Evolutionary conservation across 805 yeast genomes (phyloP), one percentile per base, ranked within the genome.

Genomic region (Candida ovalis): DNA sequence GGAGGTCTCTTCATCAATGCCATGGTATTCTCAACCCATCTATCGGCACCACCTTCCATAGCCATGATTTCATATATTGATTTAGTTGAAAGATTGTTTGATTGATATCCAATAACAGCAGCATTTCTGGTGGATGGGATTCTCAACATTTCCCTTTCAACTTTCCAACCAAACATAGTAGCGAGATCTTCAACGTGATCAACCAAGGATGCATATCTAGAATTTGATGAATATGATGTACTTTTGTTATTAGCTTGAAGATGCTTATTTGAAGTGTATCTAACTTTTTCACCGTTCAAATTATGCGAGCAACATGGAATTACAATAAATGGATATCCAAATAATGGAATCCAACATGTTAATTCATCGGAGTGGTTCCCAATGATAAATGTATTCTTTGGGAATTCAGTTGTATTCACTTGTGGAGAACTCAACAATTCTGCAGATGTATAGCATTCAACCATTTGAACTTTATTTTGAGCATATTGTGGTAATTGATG

Each of bases 321-420:
- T 9, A 89, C 96, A 73, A 92, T 72, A 63, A 88, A 92, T 6
- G 97, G 96, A 52, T 76, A 86, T 0, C 89, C 90, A 10, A 92
- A 68, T 10, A 92, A 69, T 3, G 98, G 98, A 33, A 92, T 82
- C 97, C 98, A 92, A 55, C 96, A 86, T 0, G 97, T 91, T 48
- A 92, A 74, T 62, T 92, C 98, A 64, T 92, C 98, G 1, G 96
- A 87, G 62, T 92, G 98, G 63, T 92, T 92, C 1, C 98, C 98
- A 40, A 92, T 90, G 32, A 91, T 67, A 59, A 92, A 92, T 0
- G 96, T 84, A 56, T 84, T 77, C 21, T 70, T 63, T 0, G 88
- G 83, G 52, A 85, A 86, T 43, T 82, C 85, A 1, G 84, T 82
- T 2, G 81, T 75, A 48, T 85, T 81, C 15, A 80, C 81, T 43